phyloP scores from a whole-genome alignment of 2,329 filamentous ascomycete species.

The Colletotrichum sp. region DNA sequence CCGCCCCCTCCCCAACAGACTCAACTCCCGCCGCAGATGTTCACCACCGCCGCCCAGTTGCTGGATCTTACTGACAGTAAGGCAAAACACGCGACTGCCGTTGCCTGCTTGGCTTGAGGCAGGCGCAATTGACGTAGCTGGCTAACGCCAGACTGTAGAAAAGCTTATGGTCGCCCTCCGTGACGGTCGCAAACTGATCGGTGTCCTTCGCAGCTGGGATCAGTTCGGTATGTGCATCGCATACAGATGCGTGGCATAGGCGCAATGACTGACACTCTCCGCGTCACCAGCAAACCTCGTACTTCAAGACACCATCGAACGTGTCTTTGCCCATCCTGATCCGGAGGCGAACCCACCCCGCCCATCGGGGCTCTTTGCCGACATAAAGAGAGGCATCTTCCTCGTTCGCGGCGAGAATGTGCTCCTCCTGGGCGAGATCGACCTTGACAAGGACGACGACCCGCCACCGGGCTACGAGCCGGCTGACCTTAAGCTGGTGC shows the following conservation, averaged over 20 bases:
- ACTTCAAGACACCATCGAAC: conserved; percentile 89
- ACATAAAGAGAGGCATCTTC: conserved; percentile 86
- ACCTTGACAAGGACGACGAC: conserved; percentile 94
- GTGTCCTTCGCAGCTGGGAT: conserved; percentile 94
- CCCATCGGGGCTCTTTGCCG: conserved; percentile 71
- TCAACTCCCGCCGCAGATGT: conserved; percentile 92
- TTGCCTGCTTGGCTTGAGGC: neutral
- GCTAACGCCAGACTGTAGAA: conserved; percentile 60
- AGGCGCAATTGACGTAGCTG: neutral
- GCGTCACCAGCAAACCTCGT: conserved; percentile 82
- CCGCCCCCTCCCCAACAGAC: conserved; percentile 46
- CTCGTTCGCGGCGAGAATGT: conserved; percentile 97
- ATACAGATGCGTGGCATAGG: neutral
- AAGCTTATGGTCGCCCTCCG: conserved; percentile 92
- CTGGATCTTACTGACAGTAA: conserved; percentile 97
- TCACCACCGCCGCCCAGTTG: conserved; percentile 94
- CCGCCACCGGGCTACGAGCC: conserved; percentile 71
- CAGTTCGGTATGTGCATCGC: conserved; percentile 80
- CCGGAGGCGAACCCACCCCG: conserved; percentile 32
- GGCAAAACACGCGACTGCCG: conserved; percentile 38
- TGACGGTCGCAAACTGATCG: conserved; percentile 92
- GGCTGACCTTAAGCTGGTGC: conserved; percentile 73
- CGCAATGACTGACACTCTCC: neutral
- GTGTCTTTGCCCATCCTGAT: conserved; percentile 70
- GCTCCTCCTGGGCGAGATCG: conserved; percentile 92